Conservation (phyloP, 164 flowering plant genomes). For the Liriodendron chinense region DNA sequence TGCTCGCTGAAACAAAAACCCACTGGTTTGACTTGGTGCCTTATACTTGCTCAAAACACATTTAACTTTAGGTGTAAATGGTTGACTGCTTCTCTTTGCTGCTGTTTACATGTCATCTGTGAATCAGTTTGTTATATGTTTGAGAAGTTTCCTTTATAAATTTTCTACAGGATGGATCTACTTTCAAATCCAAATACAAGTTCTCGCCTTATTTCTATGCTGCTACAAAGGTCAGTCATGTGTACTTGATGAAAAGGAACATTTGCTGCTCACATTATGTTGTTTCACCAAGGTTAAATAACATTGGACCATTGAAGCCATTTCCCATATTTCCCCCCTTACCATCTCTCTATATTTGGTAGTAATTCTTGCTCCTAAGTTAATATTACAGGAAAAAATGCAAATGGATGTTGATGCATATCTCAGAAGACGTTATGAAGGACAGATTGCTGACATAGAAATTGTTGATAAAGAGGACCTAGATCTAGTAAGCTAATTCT, state of each 20-base stretch:
- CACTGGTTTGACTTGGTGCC: background rate
- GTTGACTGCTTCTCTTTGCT: background rate
- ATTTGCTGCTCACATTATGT: background rate
- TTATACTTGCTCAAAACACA: background rate
- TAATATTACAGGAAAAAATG: conserved; percentile 52
- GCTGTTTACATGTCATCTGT: background rate
- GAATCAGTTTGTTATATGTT: background rate
- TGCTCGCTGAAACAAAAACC: background rate
- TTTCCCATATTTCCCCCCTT: background rate
- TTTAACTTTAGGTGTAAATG: too few species aligned
- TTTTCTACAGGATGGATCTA: conserved; percentile 56
- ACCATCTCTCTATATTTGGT: background rate
- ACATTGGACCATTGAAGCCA: background rate
- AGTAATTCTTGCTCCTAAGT: background rate
- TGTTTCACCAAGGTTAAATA: background rate
- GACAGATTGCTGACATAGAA: conserved; percentile 64
- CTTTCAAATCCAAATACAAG: conserved; percentile 66
- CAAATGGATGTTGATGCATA: conserved; percentile 88
- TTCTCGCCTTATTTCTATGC: conserved; percentile 77
- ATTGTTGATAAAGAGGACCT: conserved; percentile 89
- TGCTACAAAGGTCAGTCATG: conserved; percentile 45
- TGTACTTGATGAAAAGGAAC: background rate
- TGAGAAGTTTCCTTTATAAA: background rate
- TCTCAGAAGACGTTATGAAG: conserved; percentile 77
- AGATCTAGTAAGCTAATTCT: conserved; percentile 44